Conservation (phyloP, 2,329 filamentous ascomycete genomes). For the Aspergillus ibericus region DNA sequence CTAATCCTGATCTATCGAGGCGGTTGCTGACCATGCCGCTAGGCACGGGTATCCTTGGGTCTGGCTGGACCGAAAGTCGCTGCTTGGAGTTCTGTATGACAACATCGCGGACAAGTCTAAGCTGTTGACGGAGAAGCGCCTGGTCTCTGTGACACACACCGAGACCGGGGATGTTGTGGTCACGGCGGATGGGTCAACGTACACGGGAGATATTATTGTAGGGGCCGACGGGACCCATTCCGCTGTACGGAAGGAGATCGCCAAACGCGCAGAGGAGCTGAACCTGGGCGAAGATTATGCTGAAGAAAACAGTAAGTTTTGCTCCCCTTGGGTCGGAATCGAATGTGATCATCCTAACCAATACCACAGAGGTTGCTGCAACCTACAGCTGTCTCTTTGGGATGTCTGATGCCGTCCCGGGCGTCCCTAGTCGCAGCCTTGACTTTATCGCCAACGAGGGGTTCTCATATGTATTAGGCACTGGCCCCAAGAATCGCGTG, state of each 20-base stretch:
- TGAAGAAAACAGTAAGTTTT: constrained; percentile 13
- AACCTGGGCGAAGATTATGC: constrained; percentile 15
- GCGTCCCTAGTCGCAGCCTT: constrained; percentile 14
- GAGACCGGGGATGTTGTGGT: constrained; percentile 8
- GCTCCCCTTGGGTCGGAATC: not conserved
- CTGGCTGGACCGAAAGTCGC: constrained; percentile 26
- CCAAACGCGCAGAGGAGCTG: constrained; percentile 15
- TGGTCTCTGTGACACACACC: constrained; percentile 8
- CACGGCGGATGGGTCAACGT: constrained; percentile 13
- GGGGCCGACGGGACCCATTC: constrained; percentile 48
- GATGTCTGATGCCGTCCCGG: not conserved
- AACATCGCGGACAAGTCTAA: constrained; percentile 24
- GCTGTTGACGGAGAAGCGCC: constrained; percentile 19
- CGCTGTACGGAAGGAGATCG: constrained; percentile 37
- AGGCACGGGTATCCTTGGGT: constrained; percentile 24
- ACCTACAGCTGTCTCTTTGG: constrained; percentile 2
- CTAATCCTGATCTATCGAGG: too few species aligned
- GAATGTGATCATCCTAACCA: not conserved
- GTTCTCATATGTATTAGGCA: constrained; percentile 21
- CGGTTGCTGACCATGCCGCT: not conserved
- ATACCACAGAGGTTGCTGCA: not conserved
- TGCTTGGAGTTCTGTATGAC: constrained; percentile 26
- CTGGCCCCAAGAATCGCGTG: constrained; percentile 20
- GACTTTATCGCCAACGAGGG: constrained; percentile 19
- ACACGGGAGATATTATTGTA: constrained; percentile 36